These are phyloP conservation scores for Sporothrix brasiliensis DNA, from an alignment of 2,329 filamentous ascomycete species.

Conservation along the genomic window DNA sequence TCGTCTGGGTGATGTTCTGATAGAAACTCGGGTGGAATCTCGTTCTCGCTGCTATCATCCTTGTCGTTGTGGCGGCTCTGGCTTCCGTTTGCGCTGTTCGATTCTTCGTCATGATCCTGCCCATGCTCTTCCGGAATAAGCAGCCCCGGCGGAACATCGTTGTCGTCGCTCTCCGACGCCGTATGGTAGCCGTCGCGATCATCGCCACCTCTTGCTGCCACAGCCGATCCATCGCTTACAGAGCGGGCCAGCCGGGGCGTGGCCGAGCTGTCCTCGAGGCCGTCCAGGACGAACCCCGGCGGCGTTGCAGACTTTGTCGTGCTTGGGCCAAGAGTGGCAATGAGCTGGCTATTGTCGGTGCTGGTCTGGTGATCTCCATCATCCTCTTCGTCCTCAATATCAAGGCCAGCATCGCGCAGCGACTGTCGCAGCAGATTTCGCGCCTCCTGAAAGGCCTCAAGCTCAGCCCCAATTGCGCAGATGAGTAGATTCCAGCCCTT, in stretches of 20 bases:
- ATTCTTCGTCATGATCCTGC: conserved; percentile 40
- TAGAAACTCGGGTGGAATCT: conserved; percentile 57
- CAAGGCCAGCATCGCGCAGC: conserved; percentile 41
- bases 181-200: conserved; percentile 35
- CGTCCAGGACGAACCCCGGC: background rate
- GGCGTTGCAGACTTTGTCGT: conserved; percentile 1
- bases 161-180: conserved; percentile 43
- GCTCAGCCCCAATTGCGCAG: conserved; percentile 70
- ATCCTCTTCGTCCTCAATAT: conserved; percentile 36
- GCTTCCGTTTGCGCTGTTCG: conserved; percentile 39
- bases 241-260: conserved; percentile 44
- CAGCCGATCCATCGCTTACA: conserved; percentile 34
- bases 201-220: conserved; percentile 31
- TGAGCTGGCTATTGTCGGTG: background rate
- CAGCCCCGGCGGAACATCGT: conserved; percentile 50
- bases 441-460: conserved; percentile 44
- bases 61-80: conserved; percentile 32
- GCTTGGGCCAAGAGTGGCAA: background rate
- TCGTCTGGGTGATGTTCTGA: conserved; percentile 46
- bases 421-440: conserved; percentile 41
- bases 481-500: conserved; percentile 74
- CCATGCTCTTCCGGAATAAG: conserved; percentile 42
- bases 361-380: background rate
- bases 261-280: conserved; percentile 29
- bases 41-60: conserved; percentile 50